These are phyloP conservation scores for Cubamyces sp. DNA, from an alignment of 768 basidiomycete species.

Conservation along the genomic window DNA sequence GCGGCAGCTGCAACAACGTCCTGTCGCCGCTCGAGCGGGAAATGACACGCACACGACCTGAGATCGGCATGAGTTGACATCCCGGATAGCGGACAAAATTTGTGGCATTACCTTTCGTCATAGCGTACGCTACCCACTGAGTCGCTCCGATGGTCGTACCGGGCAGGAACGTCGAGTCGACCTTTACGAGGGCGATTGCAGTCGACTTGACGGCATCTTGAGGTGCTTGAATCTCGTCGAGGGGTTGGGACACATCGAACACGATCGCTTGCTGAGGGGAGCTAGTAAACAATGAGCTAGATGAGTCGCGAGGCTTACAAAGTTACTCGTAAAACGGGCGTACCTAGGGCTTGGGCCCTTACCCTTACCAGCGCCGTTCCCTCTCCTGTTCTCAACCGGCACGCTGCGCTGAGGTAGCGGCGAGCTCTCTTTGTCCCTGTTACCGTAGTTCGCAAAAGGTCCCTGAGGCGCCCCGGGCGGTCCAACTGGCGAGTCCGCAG, in stretches of 20 bases:
- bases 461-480: constrained; percentile 30
- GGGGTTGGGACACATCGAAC: constrained; percentile 73
- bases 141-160: constrained; percentile 90
- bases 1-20: constrained; percentile 76
- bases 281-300: constrained; percentile 36
- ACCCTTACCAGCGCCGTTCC: constrained; percentile 45
- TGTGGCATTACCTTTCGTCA: constrained; percentile 68
- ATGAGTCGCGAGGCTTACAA: background rate
- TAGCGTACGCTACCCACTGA: constrained; percentile 91
- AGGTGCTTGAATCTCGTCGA: constrained; percentile 77
- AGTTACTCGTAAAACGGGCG: constrained; percentile 18
- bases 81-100: background rate
- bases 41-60: constrained; percentile 85
- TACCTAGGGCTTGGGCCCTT: constrained; percentile 64
- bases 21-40: constrained; percentile 88
- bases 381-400: constrained; percentile 41
- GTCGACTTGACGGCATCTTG: constrained; percentile 85
- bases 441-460: constrained; percentile 40
- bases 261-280: constrained; percentile 69
- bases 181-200: constrained; percentile 85
- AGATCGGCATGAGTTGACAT: background rate
- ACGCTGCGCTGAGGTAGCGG: constrained; percentile 58
- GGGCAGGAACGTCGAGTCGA: constrained; percentile 81
- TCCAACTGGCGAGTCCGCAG: constrained; percentile 54
- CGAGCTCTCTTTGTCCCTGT: constrained; percentile 73